Evolutionary conservation across 345 rosid species (phyloP).

Genomic region (Conringia planisiliqua): DNA sequence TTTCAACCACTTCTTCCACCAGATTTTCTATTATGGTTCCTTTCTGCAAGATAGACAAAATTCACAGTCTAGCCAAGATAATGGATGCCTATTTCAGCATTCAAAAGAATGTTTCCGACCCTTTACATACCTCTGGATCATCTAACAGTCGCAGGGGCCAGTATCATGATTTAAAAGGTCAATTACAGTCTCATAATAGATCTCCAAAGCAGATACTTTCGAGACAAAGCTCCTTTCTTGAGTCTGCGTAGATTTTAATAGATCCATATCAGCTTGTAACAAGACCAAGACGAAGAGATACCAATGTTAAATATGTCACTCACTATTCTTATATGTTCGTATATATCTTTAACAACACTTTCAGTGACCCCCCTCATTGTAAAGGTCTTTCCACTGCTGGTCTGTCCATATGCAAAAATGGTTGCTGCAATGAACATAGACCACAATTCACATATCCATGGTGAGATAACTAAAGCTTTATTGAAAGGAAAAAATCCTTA

Average conservation of each 20-base stretch:
- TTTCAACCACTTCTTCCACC: constrained; percentile 73
- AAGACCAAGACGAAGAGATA: not conserved
- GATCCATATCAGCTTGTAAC: not conserved
- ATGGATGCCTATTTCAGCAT: not conserved
- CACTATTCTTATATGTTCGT: constrained; percentile 64
- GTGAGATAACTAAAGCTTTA: not conserved
- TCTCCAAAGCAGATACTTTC: constrained; percentile 89
- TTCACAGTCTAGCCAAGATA: constrained; percentile 1
- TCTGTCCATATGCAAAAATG: constrained; percentile 91
- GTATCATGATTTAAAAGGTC: constrained; percentile 83
- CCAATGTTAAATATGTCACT: constrained; percentile 8
- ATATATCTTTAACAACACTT: constrained; percentile 69
- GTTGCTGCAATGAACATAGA: constrained; percentile 57
- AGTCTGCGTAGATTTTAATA: constrained; percentile 40
- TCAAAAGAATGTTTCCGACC: constrained; percentile 9
- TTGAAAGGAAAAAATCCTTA: not conserved
- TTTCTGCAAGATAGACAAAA: constrained; percentile 49
- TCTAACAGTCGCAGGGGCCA: constrained; percentile 82
- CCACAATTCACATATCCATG: not conserved
- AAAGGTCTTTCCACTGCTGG: constrained; percentile 89
- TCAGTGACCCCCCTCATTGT: constrained; percentile 88
- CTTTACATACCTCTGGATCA: constrained; percentile 82
- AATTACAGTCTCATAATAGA: constrained; percentile 81
- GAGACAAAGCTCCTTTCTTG: constrained; percentile 67
- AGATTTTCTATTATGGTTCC: constrained; percentile 86